phyloP scores from a whole-genome alignment of 208 protist genomes.

The Trypanosoma conorhini region DNA sequence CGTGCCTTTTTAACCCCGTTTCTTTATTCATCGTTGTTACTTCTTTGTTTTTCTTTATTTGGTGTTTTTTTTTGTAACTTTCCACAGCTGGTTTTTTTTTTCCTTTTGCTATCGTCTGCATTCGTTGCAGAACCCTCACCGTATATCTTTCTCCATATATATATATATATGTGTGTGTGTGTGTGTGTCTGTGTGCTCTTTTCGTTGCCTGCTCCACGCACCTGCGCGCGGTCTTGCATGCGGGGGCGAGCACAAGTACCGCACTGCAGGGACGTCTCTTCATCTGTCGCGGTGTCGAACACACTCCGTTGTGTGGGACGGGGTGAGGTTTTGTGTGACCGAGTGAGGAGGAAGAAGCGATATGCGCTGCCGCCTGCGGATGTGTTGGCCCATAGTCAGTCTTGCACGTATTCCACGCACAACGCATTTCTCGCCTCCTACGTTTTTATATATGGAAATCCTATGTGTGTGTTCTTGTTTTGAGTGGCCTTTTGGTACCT shows the following conservation, averaged over 20 bases:
- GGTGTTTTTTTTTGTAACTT: not conserved
- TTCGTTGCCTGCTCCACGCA: no score
- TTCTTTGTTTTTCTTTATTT: not conserved
- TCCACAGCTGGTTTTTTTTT: not conserved
- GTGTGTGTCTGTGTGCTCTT: not conserved
- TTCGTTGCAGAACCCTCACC: no score
- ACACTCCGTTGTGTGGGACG: not conserved
- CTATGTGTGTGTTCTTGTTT: no score
- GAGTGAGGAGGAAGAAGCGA: not conserved
- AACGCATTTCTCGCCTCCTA: no score
- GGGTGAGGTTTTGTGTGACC: not conserved
- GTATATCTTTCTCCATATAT: no score
- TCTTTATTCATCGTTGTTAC: not conserved
- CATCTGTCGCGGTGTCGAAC: not conserved
- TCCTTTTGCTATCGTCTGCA: no score
- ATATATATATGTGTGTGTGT: not conserved
- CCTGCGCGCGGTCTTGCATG: no score
- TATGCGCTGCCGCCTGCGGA: not conserved
- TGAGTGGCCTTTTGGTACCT: no score
- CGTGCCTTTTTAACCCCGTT: not conserved
- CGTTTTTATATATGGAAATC: no score
- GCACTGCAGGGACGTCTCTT: not conserved
- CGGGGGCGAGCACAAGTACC: not conserved
- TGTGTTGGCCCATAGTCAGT: no score
- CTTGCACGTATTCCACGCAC: no score